phyloP scores from a whole-genome alignment of 2,329 filamentous ascomycete genomes.

The Venturia asperata region DNA sequence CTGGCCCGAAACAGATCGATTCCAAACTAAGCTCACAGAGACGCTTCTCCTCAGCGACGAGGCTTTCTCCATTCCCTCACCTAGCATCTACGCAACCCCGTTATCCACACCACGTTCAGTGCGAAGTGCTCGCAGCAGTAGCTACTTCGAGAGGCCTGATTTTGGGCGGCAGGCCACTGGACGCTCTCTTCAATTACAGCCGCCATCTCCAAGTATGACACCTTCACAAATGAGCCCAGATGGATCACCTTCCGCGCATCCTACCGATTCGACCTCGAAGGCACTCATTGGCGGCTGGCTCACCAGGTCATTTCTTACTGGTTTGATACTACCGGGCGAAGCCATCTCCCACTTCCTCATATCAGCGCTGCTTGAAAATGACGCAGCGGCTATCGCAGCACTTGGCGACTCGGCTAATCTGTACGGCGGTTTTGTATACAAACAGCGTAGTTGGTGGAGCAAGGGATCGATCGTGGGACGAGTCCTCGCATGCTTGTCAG shows the following conservation, averaged over 20 bases:
- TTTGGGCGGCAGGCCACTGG: conserved; percentile 26
- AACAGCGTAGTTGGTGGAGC: conserved; percentile 49
- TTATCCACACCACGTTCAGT: conserved; percentile 31
- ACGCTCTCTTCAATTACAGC: conserved; percentile 21
- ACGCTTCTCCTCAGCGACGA: conserved; percentile 31
- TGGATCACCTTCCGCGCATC: not conserved
- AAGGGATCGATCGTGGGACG: conserved; percentile 49
- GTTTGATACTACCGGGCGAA: conserved; percentile 49
- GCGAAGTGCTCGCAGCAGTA: conserved; percentile 24
- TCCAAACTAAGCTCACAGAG: conserved; percentile 33
- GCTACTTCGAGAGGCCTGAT: conserved; percentile 31
- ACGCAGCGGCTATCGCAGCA: conserved; percentile 40
- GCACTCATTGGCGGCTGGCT: conserved; percentile 41
- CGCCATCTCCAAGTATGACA: conserved; percentile 12
- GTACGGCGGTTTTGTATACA: conserved; percentile 49
- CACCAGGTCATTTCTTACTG: conserved; percentile 49
- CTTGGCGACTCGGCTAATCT: conserved; percentile 47
- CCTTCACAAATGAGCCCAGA: conserved; percentile 4
- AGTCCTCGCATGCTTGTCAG: conserved; percentile 42
- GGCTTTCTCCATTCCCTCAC: conserved; percentile 15
- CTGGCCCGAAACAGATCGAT: conserved; percentile 41
- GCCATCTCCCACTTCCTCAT: conserved; percentile 49
- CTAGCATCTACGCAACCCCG: conserved; percentile 34
- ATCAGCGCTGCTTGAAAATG: conserved; percentile 49
- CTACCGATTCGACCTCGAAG: not conserved